These are phyloP conservation scores for Haberlea rhodopensis DNA, from an alignment of 257 asterid genomes.

Conservation along the genomic window DNA sequence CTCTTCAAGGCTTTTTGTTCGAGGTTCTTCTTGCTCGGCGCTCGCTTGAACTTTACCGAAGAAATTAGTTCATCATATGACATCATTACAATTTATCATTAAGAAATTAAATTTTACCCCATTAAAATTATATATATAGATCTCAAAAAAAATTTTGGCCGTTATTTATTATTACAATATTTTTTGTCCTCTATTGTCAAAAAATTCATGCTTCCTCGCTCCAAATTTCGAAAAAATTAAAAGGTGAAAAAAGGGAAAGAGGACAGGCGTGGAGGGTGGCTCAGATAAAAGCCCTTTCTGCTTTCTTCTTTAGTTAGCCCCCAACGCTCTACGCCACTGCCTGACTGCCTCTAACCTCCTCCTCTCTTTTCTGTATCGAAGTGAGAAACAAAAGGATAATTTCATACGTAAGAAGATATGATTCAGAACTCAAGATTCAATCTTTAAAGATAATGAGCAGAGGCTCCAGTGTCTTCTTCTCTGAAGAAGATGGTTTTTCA, in stretches of 20 bases:
- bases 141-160: too few relatives aligned
- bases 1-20: too few relatives aligned
- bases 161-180: slow-evolving; percentile 16
- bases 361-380: too few relatives aligned
- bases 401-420: slow-evolving; percentile 41
- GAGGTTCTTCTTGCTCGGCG: too few relatives aligned
- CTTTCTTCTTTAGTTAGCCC: slow-evolving; percentile 38
- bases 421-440: slow-evolving; percentile 49
- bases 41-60: too few relatives aligned
- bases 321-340: slow-evolving; percentile 3
- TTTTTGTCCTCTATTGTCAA: too few relatives aligned
- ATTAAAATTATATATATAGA: too few relatives aligned
- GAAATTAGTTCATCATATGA: too few relatives aligned
- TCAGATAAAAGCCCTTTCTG: slow-evolving; percentile 62
- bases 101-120: too few relatives aligned
- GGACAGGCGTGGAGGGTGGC: slow-evolving; percentile 78
- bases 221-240: slow-evolving; percentile 8
- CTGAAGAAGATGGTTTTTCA: slow-evolving; percentile 52
- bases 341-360: slow-evolving; percentile 2
- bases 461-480: slow-evolving; percentile 54
- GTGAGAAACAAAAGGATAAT: slow-evolving; percentile 17
- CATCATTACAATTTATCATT: too few relatives aligned
- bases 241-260: slow-evolving; percentile 22
- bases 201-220: too few relatives aligned
- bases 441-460: slow-evolving; percentile 50